A percentile compares a stretch with the other conserved stretches of the same genome.
Conservation (phyloP, 192 early-diverging fungal species). For the Umbelopsis isabellina region DNA sequence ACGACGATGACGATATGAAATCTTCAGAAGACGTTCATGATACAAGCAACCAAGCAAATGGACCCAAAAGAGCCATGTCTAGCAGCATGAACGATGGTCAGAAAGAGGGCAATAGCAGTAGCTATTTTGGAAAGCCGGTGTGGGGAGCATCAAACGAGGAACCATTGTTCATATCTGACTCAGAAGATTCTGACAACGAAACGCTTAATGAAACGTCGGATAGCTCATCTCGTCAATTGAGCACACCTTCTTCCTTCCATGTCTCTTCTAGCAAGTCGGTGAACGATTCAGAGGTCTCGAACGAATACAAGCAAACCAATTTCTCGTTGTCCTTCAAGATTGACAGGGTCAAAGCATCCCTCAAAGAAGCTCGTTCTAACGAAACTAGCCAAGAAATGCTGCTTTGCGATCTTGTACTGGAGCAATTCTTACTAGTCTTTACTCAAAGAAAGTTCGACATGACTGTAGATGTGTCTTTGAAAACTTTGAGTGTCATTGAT, state of each 20-base stretch:
- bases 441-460: constrained; percentile 70
- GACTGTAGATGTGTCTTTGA: constrained; percentile 73
- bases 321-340: constrained; percentile 68
- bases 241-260: not conserved
- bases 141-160: not conserved
- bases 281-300: not conserved
- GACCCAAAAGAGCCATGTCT: not conserved
- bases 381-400: constrained; percentile 46
- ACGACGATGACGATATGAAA: not conserved
- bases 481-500: constrained; percentile 78
- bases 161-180: not conserved
- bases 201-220: no score
- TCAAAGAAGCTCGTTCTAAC: constrained; percentile 59
- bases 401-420: constrained; percentile 68
- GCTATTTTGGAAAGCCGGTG: constrained; percentile 9
- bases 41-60: constrained; percentile 24
- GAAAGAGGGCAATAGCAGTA: not conserved
- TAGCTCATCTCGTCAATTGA: not conserved
- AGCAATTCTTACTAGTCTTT: constrained; percentile 71
- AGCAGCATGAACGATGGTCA: not conserved
- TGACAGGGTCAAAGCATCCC: constrained; percentile 60
- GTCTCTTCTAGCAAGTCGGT: not conserved
- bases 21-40: constrained; percentile 1
- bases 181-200: not conserved
- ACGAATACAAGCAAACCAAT: constrained; percentile 40